Evolutionary conservation across 2,329 filamentous ascomycete genomes (phyloP).

Genomic region (Akanthomyces uredinophilus): DNA sequence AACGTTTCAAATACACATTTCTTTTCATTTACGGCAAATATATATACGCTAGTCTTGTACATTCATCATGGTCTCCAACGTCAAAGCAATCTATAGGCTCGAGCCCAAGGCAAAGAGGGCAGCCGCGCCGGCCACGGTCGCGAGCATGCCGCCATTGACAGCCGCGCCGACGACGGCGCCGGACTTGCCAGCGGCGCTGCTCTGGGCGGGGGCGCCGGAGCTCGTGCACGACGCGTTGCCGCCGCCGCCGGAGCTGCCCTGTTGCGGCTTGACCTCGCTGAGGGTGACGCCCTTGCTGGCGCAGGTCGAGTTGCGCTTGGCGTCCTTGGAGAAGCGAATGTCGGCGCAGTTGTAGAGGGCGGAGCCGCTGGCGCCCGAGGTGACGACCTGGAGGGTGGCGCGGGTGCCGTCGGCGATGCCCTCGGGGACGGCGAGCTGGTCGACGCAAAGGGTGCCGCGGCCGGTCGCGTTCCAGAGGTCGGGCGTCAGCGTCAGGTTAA

Average conservation of each 20-base stretch:
- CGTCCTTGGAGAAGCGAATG: conserved; percentile 56
- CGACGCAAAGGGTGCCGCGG: conserved; percentile 62
- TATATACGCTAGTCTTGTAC: background rate
- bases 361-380: conserved; percentile 50
- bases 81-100: background rate
- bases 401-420: conserved; percentile 54
- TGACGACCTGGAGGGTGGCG: conserved; percentile 66
- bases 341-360: conserved; percentile 74
- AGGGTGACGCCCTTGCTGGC: conserved; percentile 39
- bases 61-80: background rate
- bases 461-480: conserved; percentile 54
- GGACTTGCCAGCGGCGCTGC: conserved; percentile 8
- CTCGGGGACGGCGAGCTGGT: conserved; percentile 51
- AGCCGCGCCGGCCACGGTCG: background rate
- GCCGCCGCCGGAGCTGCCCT: background rate
- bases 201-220: background rate
- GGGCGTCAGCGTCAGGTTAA: conserved; percentile 63
- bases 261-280: conserved; percentile 25
- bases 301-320: conserved; percentile 40
- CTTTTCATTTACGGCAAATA: background rate
- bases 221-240: background rate
- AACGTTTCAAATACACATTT: background rate
- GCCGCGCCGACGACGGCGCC: background rate
- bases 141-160: background rate
- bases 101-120: conserved; percentile 1